A percentile compares a stretch with the other conserved stretches of the same genome.
phyloP scores from a whole-genome alignment of 441 rosid species.

The Pelargonium fulgidum region DNA sequence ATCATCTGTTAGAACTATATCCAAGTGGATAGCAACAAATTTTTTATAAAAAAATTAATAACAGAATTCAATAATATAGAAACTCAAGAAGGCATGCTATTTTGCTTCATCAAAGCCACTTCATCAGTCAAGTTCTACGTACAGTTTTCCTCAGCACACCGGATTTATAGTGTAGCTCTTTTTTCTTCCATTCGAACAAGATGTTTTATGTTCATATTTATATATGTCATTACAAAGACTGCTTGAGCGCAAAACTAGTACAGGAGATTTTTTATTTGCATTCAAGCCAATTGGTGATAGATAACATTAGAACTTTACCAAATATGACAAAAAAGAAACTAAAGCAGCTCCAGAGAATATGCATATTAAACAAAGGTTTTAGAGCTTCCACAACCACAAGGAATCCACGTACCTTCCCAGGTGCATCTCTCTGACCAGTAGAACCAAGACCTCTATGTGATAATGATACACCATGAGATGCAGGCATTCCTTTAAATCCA shows the following conservation, averaged over 20 bases:
- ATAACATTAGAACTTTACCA: too few species aligned
- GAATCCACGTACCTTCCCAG: constrained; percentile 66
- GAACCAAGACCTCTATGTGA: constrained; percentile 82
- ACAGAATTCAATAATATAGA: not conserved
- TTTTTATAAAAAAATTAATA: too few species aligned
- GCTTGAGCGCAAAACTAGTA: too few species aligned
- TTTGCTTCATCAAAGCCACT: not conserved
- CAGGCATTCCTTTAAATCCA: constrained; percentile 54
- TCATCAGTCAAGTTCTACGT: not conserved
- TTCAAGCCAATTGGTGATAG: too few species aligned
- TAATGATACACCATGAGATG: constrained; percentile 78
- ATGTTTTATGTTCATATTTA: too few species aligned
- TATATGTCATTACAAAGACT: too few species aligned
- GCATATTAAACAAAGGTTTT: not conserved
- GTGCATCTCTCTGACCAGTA: constrained; percentile 95
- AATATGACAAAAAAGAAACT: too few species aligned
- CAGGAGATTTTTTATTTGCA: too few species aligned
- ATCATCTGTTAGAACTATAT: not conserved
- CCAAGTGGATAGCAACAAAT: not conserved
- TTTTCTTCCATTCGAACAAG: too few species aligned
- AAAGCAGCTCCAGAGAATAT: too few species aligned
- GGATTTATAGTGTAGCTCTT: too few species aligned
- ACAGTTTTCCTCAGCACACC: too few species aligned
- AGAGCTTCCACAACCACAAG: not conserved
- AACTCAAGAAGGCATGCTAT: not conserved